Evolutionary conservation across 257 asterid species (phyloP), one percentile per base, ranked within the genome.

Genomic region (Datura wrightii): DNA sequence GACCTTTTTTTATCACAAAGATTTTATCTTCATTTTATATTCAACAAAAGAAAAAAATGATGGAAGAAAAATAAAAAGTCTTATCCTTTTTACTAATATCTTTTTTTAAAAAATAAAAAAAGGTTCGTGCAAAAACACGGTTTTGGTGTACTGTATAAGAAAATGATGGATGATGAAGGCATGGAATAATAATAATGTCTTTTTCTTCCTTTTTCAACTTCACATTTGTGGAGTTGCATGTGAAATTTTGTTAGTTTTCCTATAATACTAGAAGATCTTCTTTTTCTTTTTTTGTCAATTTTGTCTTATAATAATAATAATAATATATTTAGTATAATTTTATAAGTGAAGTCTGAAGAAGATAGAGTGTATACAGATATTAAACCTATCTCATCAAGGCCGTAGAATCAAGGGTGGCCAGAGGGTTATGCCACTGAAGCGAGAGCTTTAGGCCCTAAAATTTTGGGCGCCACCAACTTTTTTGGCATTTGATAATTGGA

Each of bases 91-190:
- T 14, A 50, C 31, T 24, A 50, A 6, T 10, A 46, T 13, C 13
- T 3, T 2, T 10, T 34, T 79, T 62, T 39, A 2, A 39, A 2
- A 39, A 2, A 39, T 2, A 39, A 39, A 37, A 9, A 0, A 59
- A 48, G 7, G 85, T 85, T 90, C 87, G 89, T 88, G 92, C 91
- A 41, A 79, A 83, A 82, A 90, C 92, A 90, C 92, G 91, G 89
- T 86, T 86, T 24, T 83, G n/a, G 85, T 2, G 85, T 18, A 79
- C 83, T 82, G 88, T 86, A 16, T 82, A 10, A 58, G 89, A 89
- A 86, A 82, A 67, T 58, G 89, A 85, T 84, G 86, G 66, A 74
- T 74, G 60, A 74, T 74, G 67, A 16, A 41, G 18, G 53, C 18
- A 14, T 72, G 41, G 14, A 56, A 10, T 34, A 14, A 39, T 39